Base-by-base conservation (phyloP, 768 basidiomycete genomes). In the Pleurotus tuoliensis region DNA sequence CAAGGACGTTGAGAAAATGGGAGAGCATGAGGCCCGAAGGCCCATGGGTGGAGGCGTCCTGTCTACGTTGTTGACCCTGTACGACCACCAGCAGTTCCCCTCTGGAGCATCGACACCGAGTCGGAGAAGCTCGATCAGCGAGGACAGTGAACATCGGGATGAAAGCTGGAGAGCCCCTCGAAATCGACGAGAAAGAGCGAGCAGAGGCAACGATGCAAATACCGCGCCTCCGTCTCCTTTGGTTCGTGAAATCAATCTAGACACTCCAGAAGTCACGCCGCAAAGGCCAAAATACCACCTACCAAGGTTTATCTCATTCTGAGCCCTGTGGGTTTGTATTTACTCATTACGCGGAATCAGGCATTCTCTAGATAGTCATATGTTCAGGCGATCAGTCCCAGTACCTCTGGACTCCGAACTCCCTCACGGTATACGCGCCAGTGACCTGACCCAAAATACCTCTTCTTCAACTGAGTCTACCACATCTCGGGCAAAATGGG, bases 221-320 rank as follows among this genome's bases (percentile, higher is more conserved):
- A 27, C 64, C 0, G 34, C 63, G 18, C 41, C 12, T 40, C 47
- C 38, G 13, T 38, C 56, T 44, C 58, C 27, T 47, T 45, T 38
- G 25, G 22, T 47, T 55, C 5, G 53, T 34, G 47, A 53, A 56
- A 30, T 50, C 53, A 16, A 13, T 34, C 41, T 45, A 54, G 61
- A 41, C 56, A 15, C 39, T 55, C 8, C 30, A 16, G 24, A 30
- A n/a, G 22, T 13, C 56, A n/a, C 56, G 18, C 69, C 71, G 3
- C 48, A 81, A 61, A 71, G 79, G 44, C 77, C 86, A 2, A 90
- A 90, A 12, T 91, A 83, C 61, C 76, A 78, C 50, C 72, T 93
- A 7, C 83, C 82, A 2, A 73, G 91, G 74, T 88, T 20, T 27
- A 66, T 64, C 4, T 48, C 25, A 22, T 2, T 16, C 18, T 30